Evolutionary conservation across 2,329 filamentous ascomycete genomes (phyloP), one percentile per base, ranked within the genome.

Genomic region (Cryphonectria nitschkei): DNA sequence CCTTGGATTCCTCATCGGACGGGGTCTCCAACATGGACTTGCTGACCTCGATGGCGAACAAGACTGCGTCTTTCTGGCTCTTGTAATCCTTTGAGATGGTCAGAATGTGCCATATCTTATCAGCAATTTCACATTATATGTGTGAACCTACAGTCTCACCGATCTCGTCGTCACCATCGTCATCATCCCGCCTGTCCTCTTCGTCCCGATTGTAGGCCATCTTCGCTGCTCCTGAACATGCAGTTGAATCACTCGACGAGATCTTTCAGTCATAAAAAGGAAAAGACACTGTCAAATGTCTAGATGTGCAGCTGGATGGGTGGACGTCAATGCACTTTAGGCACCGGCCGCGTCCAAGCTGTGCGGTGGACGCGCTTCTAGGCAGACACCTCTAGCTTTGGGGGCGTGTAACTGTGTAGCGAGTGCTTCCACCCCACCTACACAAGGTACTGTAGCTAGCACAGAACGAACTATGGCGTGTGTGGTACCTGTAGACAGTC

Each of bases 31-130:
- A 84, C 95, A 98, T 99, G 0, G 94, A 94, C 52, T 89, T 82
- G 84, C 93, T 98, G 78, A 98, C 87, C 76, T 98, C 92, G 76
- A 99, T 97, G 19, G 94, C 95, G 79, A 99, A 95, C 34, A 99
- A 86, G n/a, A 98, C 88, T n/a, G 96, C 96, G 89, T 99, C 96
- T 83, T 97, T 98, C 78, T 95, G 91, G 0, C 92, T 87, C 83
- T 95, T 97, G 84, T 96, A 99, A 80, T 90, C 91, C 94, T 95
- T 75, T 14, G 58, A 70, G 50, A 46, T 14, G 1, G 65, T 37
- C 37, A 69, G 65, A 26, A 22, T 34, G 32, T 61, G 32, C 43
- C 1, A 5, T 34, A 29, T 32, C 26, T 26, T 26, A 46, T 29
- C 34, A 34, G 34, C 11, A 7, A 19, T 37, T 16, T 19, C 26